Base-by-base conservation (phyloP, 1,284 basidiomycete genomes). In the Rhodotorula glutinis region DNA sequence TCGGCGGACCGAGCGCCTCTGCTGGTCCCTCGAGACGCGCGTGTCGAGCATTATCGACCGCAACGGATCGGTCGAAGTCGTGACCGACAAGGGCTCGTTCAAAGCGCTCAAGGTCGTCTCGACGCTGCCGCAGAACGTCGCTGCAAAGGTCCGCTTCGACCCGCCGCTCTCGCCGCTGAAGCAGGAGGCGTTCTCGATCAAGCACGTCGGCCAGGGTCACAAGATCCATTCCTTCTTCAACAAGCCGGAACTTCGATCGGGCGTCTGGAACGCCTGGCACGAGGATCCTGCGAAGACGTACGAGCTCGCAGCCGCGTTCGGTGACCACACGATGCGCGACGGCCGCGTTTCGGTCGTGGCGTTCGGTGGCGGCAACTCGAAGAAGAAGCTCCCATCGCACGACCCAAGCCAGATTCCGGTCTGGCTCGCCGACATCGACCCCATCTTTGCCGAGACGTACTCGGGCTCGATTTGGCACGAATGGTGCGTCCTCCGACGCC, bases 81-180 rank as follows among this genome's bases (percentile, higher is more conserved):
- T 27, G 17, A 61, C 60, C 1, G 19, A 47, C 60, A 61, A 61
- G 60, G 60, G 53, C n/a, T 27, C 53, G 43, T 61, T 27, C 43
- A 55, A 61, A 44, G 53, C 60, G 4, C 25, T n/a, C 43, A 61
- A 61, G 60, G 60, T 61, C 43, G 53, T 61, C 30, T 46, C 29
- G 23, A 61, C 60, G 13, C 52, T 61, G 4, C 60, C 60, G 43
- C 33, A 21, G 27, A 61, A 61, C 53, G 60, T 54, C n/a, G 52
- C 52, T 3, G 33, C 30, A 14, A 61, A 54, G 25, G 53, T 61
- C 19, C 30, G 43, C 51, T 61, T 61, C 33, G 53, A 54, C 21
- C 60, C 60, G 52, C 41, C 52, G 0, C 53, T 61, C 4, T 54
- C 53, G n/a, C 30, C 52, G 1, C 53, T 61, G 16, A 40, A 51